Base-by-base conservation (phyloP, 192 early-diverging fungal species). In the Umbelopsis vinacea region DNA sequence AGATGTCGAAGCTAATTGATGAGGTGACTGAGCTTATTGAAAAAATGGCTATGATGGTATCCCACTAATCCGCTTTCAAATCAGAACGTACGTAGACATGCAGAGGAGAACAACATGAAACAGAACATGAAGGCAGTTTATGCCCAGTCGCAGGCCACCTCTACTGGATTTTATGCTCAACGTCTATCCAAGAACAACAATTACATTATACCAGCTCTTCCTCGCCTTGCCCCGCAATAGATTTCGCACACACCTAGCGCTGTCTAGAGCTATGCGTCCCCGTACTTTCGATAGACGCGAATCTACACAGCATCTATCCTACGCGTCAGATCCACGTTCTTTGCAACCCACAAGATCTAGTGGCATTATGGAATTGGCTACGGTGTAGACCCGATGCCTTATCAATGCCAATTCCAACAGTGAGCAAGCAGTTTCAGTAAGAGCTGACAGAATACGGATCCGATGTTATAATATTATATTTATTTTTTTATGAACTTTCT, bases 111-210 rank as follows among this genome's bases (percentile, higher is more conserved):
- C 37, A 73, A 52, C 11, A 68, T 67, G 37, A 67, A 66, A 46
- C 66, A 73, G 15, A 52, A 37, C 19, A 53, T 73, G 48, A 67
- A 73, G 26, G 46, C 47, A 12, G 66, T 53, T 43, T 54, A 67
- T 48, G 24, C 15, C 21, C 63, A 67, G 17, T 46, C 72, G 3
- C 35, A 68, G 12, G 14, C 33, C 15, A 33, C 50, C 0, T 71
- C 71, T 46, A 53, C 47, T 23, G 72, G 72, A 0, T 67, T 68
- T 6, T 73, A 68, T 68, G 37, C 50, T 52, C 47, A 47, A 48
- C 66, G 52, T 22, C 22, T 50, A 14, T 73, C 72, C 35, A 67
- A 53, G 66, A 73, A 67, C 67, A 73, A 73, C 48, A 73, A 73
- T 14, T 67, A 67, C 33, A 50, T 73, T 43, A 52, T 73, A 33